These are phyloP conservation scores for Suillus plorans DNA, from an alignment of 768 basidiomycete genomes.

Conservation along the genomic window DNA sequence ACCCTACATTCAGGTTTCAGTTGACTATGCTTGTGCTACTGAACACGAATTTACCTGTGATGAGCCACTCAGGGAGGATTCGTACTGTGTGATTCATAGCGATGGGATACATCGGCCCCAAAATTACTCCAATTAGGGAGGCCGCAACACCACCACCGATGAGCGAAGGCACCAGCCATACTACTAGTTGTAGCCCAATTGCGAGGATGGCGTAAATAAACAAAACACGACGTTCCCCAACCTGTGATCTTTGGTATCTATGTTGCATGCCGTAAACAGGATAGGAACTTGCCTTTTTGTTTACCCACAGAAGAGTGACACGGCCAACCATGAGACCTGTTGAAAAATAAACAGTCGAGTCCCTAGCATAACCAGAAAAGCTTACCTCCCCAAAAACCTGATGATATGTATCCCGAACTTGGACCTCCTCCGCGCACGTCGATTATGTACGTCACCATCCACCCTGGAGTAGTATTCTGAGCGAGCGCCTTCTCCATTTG, in stretches of 20 bases:
- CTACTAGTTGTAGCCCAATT: slow-evolving; percentile 56
- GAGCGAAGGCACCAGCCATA: slow-evolving; percentile 73
- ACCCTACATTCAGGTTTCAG: slow-evolving; percentile 22
- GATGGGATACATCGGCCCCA: slow-evolving; percentile 79
- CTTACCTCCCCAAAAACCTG: slow-evolving; percentile 36
- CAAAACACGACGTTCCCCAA: slow-evolving; percentile 31
- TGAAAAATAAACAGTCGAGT: neutral
- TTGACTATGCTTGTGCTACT: slow-evolving; percentile 29
- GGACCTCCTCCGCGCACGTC: slow-evolving; percentile 42
- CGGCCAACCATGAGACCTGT: slow-evolving; percentile 31
- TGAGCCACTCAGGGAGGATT: slow-evolving; percentile 34
- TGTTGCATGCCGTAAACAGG: too few relatives aligned
- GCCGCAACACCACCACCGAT: slow-evolving; percentile 64
- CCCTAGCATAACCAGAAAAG: neutral
- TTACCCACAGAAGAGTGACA: slow-evolving; percentile 26
- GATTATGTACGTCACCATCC: slow-evolving; percentile 66
- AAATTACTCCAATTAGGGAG: slow-evolving; percentile 60
- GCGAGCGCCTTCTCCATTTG: neutral
- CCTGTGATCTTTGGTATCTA: slow-evolving; percentile 15
- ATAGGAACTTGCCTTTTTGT: slow-evolving; percentile 20
- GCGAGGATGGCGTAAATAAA: slow-evolving; percentile 29
- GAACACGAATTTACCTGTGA: slow-evolving; percentile 21
- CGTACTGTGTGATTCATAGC: slow-evolving; percentile 35
- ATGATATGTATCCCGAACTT: slow-evolving; percentile 46
- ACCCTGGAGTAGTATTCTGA: slow-evolving; percentile 38